These are phyloP conservation scores for Podospora sp. DNA, from an alignment of 495 filamentous ascomycete genomes.

Conservation along the genomic window DNA sequence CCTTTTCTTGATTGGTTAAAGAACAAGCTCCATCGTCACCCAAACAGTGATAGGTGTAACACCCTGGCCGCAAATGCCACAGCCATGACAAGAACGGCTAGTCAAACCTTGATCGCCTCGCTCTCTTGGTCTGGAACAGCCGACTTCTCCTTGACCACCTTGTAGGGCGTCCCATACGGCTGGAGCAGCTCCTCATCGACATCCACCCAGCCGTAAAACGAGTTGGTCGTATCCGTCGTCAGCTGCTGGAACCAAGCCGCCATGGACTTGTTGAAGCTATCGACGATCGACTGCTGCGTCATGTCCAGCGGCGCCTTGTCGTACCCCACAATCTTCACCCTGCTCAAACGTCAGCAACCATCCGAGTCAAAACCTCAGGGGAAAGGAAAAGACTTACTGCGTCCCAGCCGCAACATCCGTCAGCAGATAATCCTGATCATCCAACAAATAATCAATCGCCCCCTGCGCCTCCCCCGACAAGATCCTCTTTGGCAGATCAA, in stretches of 20 bases:
- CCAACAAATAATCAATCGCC: neutral
- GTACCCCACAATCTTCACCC: neutral
- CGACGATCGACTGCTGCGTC: neutral
- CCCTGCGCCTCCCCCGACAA: slow-evolving; percentile 4
- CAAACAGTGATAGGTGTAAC: no score
- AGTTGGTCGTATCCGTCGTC: neutral
- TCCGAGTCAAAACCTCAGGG: no score
- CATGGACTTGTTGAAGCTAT: slow-evolving; percentile 2
- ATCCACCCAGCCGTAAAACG: slow-evolving; percentile 2
- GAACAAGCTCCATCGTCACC: no score
- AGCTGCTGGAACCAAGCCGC: neutral
- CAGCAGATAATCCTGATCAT: neutral
- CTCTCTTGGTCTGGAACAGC: neutral
- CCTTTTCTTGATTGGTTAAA: no score
- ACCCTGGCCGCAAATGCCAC: no score
- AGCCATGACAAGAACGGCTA: no score
- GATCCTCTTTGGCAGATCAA: slow-evolving; percentile 46
- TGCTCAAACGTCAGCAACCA: neutral
- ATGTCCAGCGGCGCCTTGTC: slow-evolving; percentile 5
- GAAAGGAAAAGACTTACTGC: neutral
- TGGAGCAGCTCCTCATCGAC: neutral
- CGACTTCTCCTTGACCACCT: neutral
- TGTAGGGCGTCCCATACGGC: neutral
- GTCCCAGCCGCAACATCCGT: slow-evolving; percentile 2
- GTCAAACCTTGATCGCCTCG: neutral